Conservation (phyloP, 306 rosid genomes). For the Clitoria ternatea region DNA sequence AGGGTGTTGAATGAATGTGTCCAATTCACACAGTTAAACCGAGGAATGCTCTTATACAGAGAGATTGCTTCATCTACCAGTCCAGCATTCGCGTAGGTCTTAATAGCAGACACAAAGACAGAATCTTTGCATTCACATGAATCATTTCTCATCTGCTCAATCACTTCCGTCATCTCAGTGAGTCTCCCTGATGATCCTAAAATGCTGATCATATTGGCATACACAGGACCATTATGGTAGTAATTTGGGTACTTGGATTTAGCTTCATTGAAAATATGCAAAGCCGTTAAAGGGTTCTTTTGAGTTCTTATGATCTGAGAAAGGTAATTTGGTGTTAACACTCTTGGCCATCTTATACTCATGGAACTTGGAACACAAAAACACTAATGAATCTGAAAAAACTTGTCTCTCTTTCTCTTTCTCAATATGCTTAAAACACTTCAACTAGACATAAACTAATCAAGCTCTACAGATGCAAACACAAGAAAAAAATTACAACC, state of each 20-base stretch:
- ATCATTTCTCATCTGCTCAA: conserved; percentile 45
- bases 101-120: conserved; percentile 44
- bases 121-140: conserved; percentile 55
- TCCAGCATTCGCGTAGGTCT: conserved; percentile 37
- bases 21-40: conserved; percentile 49
- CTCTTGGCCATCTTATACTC: conserved; percentile 54
- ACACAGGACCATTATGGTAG: conserved; percentile 48
- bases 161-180: conserved; percentile 40
- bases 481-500: neutral
- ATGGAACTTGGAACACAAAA: conserved; percentile 16
- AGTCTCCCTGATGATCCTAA: conserved; percentile 40
- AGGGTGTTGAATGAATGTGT: conserved; percentile 47
- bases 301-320: conserved; percentile 45
- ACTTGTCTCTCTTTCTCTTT: neutral
- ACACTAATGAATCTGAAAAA: neutral
- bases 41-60: conserved; percentile 38
- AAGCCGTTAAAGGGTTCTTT: conserved; percentile 48
- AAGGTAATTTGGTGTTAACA: conserved; percentile 43
- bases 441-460: neutral
- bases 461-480: neutral
- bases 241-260: conserved; percentile 41
- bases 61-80: conserved; percentile 37
- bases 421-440: neutral
- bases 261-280: conserved; percentile 40
- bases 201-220: conserved; percentile 49